Evolutionary conservation across 202 grass and related monocot species (phyloP), one percentile per base, ranked within the genome.

Genomic region (Panicum hallii): DNA sequence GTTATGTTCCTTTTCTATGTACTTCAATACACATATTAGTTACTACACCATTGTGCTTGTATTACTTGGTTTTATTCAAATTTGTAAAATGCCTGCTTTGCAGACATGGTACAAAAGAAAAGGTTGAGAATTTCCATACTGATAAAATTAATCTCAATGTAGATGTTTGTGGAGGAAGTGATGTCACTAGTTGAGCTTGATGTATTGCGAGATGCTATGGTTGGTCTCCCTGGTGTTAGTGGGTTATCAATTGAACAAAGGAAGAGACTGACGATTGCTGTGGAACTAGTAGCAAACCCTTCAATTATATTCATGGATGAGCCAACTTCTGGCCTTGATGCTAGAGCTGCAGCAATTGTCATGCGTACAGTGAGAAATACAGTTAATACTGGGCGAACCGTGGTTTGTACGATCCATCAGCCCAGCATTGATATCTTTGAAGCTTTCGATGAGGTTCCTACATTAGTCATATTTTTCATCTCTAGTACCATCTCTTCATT

Each of bases 351-450:
- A 73, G 94, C 94, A 41, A 93, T 97, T 66, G 94, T 97, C 44
- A 97, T 97, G 94, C 81, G 94, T 19, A 92, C 89, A 20, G 91
- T 97, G 55, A 85, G 91, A 52, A 97, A 97, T 57, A 97, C 94
- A 53, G 94, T 97, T 72, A 93, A 97, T 79, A 97, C 91, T 11
- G 94, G 91, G 34, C 87, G 94, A 60, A 93, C 94, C 44, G 94
- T 97, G 12, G 91, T 97, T 40, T 97, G 94, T 66, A 93, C 89
- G 68, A 97, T 97, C 75, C 94, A 97, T 81, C 94, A 97, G 84
- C 94, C 94, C 12, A 97, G 91, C 72, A 97, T 97, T 30, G 94
- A 97, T 82, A 97, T 97, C 47, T 97, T 97, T 11, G 94, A 97
- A 63, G 85, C 94, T 75, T 97, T 97, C 44, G 94, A 97, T 53